Evolutionary conservation across 176 grass and related monocot genomes (phyloP).

Genomic region (Eleusine coracana): DNA sequence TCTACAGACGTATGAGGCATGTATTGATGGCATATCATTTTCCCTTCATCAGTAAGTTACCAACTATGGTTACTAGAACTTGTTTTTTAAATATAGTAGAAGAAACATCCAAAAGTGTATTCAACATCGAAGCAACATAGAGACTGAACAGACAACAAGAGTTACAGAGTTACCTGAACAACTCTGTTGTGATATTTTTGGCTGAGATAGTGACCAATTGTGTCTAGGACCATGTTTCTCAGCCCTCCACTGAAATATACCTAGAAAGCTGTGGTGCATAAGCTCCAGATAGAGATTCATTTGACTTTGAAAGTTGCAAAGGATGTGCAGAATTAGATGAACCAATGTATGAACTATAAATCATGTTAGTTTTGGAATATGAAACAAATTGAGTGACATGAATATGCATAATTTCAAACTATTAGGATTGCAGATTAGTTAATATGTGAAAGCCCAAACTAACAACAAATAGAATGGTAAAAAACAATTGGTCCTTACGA

Average conservation of each 20-base stretch:
- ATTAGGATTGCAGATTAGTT: neutral
- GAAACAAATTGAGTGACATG: neutral
- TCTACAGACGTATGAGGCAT: neutral
- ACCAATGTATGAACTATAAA: neutral
- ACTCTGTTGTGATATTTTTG: constrained; percentile 85
- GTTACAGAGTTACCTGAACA: constrained; percentile 65
- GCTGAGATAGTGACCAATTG: constrained; percentile 74
- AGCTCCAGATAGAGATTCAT: constrained; percentile 33
- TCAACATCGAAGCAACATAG: neutral
- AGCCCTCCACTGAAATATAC: constrained; percentile 72
- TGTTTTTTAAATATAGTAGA: constrained; percentile 10
- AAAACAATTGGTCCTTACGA: neutral
- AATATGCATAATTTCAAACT: neutral
- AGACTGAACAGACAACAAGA: constrained; percentile 3
- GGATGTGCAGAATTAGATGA: neutral
- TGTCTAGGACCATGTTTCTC: constrained; percentile 80
- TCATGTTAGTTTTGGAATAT: neutral
- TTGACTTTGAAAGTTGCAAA: neutral
- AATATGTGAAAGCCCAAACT: neutral
- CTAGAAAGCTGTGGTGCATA: constrained; percentile 69
- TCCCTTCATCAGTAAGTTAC: neutral
- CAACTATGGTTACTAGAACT: neutral
- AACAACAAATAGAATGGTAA: neutral
- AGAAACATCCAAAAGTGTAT: neutral
- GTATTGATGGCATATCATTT: no score